These are phyloP conservation scores for Pichia sp. DNA, from an alignment of 1,139 yeast genomes.

Conservation along the genomic window DNA sequence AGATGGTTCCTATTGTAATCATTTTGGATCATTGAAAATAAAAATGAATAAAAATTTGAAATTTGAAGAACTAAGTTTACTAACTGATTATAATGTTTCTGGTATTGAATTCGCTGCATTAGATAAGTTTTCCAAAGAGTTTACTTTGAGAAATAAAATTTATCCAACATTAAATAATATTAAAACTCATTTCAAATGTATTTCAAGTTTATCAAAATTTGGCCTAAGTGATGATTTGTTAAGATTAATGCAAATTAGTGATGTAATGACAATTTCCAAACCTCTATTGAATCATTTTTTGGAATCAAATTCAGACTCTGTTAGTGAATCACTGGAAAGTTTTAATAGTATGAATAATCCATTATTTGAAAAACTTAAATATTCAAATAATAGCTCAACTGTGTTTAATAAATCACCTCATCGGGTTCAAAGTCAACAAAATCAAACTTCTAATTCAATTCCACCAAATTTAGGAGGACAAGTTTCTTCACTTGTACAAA, in stretches of 20 bases:
- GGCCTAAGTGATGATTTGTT: conserved; percentile 64
- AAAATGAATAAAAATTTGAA: conserved; percentile 55
- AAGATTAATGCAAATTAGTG: conserved; percentile 67
- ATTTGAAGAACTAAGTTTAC: conserved; percentile 66
- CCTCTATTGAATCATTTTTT: conserved; percentile 57
- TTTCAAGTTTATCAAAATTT: conserved; percentile 39
- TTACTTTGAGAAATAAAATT: conserved; percentile 10
- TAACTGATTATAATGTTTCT: conserved; percentile 34
- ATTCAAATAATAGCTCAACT: not conserved
- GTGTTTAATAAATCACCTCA: not conserved
- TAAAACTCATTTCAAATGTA: conserved; percentile 33
- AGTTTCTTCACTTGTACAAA: not conserved
- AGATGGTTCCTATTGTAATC: conserved; percentile 66
- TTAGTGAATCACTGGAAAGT: conserved; percentile 52
- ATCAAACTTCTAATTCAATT: not conserved
- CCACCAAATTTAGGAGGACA: not conserved
- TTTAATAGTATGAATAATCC: conserved; percentile 31
- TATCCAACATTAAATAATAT: conserved; percentile 15
- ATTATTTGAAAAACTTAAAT: not conserved
- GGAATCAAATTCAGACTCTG: conserved; percentile 41
- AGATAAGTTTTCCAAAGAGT: conserved; percentile 21
- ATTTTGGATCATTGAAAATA: conserved; percentile 53
- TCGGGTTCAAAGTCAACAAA: not conserved
- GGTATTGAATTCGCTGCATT: conserved; percentile 39
- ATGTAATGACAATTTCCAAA: conserved; percentile 64